Percentiles rank a stretch among this genome's conserved stretches.
Conservation (phyloP, 257 asterid species). For the Coffea canephora region DNA sequence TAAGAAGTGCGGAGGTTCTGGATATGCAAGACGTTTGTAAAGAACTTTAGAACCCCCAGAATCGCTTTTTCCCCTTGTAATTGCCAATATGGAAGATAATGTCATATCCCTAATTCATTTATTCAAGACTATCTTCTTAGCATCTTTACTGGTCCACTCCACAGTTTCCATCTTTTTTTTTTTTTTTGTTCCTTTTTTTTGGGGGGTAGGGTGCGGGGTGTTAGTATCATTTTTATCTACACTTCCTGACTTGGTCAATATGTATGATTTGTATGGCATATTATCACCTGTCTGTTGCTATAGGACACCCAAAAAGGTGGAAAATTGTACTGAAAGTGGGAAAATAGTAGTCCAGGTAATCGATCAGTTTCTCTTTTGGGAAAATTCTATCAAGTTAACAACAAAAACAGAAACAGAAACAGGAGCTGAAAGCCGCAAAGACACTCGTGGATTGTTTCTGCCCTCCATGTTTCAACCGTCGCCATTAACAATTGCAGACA, state of each 20-base stretch:
- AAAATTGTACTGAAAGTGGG: not conserved
- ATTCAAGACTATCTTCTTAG: slow-evolving; percentile 3
- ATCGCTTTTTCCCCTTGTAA: slow-evolving; percentile 11
- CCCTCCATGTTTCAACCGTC: too few species aligned
- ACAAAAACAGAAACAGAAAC: too few species aligned
- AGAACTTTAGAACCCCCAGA: slow-evolving; percentile 9
- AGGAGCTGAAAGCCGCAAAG: too few species aligned
- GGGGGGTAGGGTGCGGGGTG: not conserved
- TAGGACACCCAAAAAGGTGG: too few species aligned
- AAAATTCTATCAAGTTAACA: too few species aligned
- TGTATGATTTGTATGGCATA: not conserved
- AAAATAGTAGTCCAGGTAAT: not conserved
- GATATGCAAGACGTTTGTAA: slow-evolving; percentile 78
- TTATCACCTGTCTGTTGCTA: too few species aligned
- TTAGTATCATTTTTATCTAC: not conserved
- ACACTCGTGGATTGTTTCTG: too few species aligned
- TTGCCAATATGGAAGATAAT: slow-evolving; percentile 19
- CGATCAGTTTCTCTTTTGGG: not conserved
- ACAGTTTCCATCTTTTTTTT: too few species aligned
- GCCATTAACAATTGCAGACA: too few species aligned
- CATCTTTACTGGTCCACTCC: not conserved
- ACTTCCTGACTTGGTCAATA: not conserved
- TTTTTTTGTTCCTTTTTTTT: not conserved
- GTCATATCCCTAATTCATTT: slow-evolving; percentile 26
- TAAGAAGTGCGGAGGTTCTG: slow-evolving; percentile 95